A percentile compares a stretch with the other conserved stretches of the same genome.
Evolutionary conservation across 805 yeast genomes (phyloP).

Genomic region (Saturnispora mendoncae): DNA sequence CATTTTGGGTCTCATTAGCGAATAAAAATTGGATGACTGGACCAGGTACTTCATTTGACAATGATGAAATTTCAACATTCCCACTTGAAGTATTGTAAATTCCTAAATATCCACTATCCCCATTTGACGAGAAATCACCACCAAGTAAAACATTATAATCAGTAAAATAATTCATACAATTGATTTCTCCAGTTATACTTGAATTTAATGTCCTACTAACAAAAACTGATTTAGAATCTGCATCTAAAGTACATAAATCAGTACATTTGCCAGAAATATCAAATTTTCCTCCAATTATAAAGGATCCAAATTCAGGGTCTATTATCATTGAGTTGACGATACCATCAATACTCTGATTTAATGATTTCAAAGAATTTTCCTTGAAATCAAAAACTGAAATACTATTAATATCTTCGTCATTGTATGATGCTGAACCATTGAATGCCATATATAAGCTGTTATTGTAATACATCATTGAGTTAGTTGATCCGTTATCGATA

Average conservation of each 20-base stretch:
- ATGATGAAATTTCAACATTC: constrained; percentile 25
- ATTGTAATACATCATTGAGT: constrained; percentile 29
- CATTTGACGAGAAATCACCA: constrained; percentile 42
- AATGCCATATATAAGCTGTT: constrained; percentile 38
- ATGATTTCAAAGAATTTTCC: constrained; percentile 31
- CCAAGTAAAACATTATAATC: constrained; percentile 33
- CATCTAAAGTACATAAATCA: constrained; percentile 54
- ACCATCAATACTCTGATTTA: constrained; percentile 31
- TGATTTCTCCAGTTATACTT: constrained; percentile 43
- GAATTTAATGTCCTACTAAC: constrained; percentile 43
- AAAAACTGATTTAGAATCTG: constrained; percentile 26
- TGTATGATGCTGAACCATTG: constrained; percentile 28
- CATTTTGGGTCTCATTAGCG: constrained; percentile 33
- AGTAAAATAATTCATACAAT: constrained; percentile 41
- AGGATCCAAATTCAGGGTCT: constrained; percentile 32
- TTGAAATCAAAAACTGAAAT: constrained; percentile 45
- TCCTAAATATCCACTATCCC: constrained; percentile 35
- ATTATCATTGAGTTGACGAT: constrained; percentile 34
- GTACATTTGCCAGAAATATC: constrained; percentile 38
- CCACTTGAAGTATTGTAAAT: constrained; percentile 40
- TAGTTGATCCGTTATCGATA: constrained; percentile 20
- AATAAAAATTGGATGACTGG: constrained; percentile 23
- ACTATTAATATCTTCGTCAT: constrained; percentile 30
- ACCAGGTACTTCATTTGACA: constrained; percentile 26
- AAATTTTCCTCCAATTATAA: constrained; percentile 72